These are phyloP conservation scores for Stipa capillata DNA, from an alignment of 176 grass and related monocot species.

Conservation along the genomic window DNA sequence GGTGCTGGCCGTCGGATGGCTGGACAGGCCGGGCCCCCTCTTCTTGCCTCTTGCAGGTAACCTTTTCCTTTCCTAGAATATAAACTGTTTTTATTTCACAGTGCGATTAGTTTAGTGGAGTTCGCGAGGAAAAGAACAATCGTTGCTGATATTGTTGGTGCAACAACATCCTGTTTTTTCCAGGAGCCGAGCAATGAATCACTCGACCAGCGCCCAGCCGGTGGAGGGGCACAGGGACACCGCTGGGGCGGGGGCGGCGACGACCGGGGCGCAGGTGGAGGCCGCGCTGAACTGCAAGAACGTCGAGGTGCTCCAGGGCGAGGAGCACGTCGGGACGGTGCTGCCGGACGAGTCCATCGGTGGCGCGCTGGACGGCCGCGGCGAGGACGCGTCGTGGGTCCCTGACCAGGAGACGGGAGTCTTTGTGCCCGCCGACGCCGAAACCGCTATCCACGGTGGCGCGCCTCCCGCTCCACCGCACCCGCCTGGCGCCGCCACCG, in stretches of 20 bases:
- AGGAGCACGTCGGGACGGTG: conserved; percentile 6
- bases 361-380: not conserved
- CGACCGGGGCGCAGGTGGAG: conserved; percentile 23
- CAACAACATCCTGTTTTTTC: not conserved
- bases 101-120: too few species aligned
- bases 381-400: conserved; percentile 19
- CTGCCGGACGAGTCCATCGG: not conserved
- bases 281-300: conserved; percentile 36
- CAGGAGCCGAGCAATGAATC: not conserved
- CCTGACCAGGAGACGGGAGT: conserved; percentile 38
- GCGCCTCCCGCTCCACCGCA: not conserved
- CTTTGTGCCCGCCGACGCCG: conserved; percentile 7
- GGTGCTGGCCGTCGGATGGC: not conserved
- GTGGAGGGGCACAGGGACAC: not conserved
- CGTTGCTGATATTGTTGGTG: not conserved
- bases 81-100: too few species aligned
- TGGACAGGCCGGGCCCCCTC: not conserved
- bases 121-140: not conserved
- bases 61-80: too few species aligned
- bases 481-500: not conserved
- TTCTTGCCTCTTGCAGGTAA: conserved; percentile 11
- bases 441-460: too few species aligned
- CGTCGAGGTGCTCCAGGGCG: conserved; percentile 11
- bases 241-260: not conserved
- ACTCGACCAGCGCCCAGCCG: not conserved